These are phyloP conservation scores for Pichia terricola DNA, from an alignment of 1,139 yeast species.

Conservation along the genomic window DNA sequence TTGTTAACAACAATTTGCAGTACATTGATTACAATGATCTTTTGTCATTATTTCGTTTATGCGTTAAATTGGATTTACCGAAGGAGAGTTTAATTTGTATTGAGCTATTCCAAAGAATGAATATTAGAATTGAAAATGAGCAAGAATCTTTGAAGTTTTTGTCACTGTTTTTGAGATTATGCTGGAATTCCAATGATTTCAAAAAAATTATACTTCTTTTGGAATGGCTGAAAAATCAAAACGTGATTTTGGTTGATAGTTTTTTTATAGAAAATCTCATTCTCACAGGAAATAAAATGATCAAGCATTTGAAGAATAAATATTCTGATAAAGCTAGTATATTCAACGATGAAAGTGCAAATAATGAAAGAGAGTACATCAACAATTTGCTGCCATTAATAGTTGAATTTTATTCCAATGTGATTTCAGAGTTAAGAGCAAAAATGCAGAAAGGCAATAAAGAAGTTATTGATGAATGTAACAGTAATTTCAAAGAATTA, in stretches of 20 bases:
- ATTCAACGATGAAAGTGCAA: not conserved
- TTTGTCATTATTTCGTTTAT: constrained; percentile 8
- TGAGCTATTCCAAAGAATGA: constrained; percentile 1
- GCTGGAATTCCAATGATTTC: constrained; percentile 11
- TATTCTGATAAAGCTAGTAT: not conserved
- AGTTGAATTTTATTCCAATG: constrained; percentile 10
- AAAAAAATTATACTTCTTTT: constrained; percentile 13
- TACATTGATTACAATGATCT: constrained; percentile 7
- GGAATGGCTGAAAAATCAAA: constrained; percentile 15
- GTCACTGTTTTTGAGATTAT: constrained; percentile 15
- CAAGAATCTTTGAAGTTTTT: constrained; percentile 13
- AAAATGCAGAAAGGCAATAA: constrained; percentile 4
- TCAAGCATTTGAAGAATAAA: not conserved
- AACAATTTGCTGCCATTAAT: constrained; percentile 7
- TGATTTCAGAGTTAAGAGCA: constrained; percentile 9
- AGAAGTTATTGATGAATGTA: constrained; percentile 8
- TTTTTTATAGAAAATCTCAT: constrained; percentile 12
- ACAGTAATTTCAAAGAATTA: constrained; percentile 7
- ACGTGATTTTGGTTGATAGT: constrained; percentile 12
- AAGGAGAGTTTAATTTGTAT: constrained; percentile 5
- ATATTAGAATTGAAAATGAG: constrained; percentile 8
- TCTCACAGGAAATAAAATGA: constrained; percentile 4
- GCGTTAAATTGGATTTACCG: constrained; percentile 7
- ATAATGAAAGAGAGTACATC: constrained; percentile 5
- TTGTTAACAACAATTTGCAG: constrained; percentile 2